These are phyloP conservation scores for Didymella segeticola DNA, from an alignment of 2,329 filamentous ascomycete genomes.

Conservation along the genomic window DNA sequence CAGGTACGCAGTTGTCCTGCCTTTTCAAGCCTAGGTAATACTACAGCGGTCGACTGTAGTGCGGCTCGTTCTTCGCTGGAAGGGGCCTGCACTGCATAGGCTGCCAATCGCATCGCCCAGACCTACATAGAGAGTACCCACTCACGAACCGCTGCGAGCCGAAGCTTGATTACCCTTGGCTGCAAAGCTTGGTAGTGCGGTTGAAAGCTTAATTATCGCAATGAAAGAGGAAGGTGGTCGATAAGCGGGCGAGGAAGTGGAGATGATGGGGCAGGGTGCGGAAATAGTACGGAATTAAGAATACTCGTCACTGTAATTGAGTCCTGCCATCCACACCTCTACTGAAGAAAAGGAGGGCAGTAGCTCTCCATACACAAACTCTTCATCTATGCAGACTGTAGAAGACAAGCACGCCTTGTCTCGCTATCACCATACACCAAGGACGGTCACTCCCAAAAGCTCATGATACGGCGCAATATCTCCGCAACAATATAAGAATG, in stretches of 20 bases:
- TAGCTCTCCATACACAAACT: no score
- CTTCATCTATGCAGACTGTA: no score
- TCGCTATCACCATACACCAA: no score
- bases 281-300: no score
- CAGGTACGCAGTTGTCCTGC: conserved; percentile 6
- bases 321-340: no score
- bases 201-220: conserved; percentile 7
- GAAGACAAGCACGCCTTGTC: no score
- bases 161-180: conserved; percentile 12
- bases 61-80: background rate
- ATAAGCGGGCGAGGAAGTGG: conserved; percentile 4
- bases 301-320: no score
- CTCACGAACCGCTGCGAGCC: background rate
- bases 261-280: background rate
- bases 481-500: no score
- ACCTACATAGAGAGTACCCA: background rate
- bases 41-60: background rate
- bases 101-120: background rate
- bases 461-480: no score
- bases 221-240: conserved; percentile 8
- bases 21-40: conserved; percentile 4
- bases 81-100: background rate
- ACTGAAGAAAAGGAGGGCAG: no score
- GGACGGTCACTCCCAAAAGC: no score
- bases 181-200: conserved; percentile 4